These are phyloP conservation scores for Astrephomene gubernaculifera DNA, from an alignment of 139 green algal genomes.

Conservation along the genomic window DNA sequence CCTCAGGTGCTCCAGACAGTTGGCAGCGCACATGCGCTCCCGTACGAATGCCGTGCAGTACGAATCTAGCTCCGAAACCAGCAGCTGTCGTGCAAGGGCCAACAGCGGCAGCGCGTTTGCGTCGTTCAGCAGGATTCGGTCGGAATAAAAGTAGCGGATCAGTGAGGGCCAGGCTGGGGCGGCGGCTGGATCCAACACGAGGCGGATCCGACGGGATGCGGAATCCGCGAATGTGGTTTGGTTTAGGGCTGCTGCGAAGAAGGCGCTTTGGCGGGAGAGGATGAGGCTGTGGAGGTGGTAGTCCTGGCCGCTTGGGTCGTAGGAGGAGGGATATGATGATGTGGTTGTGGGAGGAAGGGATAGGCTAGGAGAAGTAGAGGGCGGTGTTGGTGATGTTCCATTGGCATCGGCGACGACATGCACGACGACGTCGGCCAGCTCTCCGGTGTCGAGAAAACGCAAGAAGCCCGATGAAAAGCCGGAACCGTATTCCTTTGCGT, in stretches of 20 bases:
- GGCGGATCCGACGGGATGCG: background rate
- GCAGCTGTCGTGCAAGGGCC: conserved; percentile 49
- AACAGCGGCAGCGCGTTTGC: conserved; percentile 46
- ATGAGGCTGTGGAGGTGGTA: conserved; percentile 33
- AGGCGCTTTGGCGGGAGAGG: conserved; percentile 16
- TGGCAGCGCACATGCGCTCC: conserved; percentile 19
- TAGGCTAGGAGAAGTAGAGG: background rate
- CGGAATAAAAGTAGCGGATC: conserved; percentile 47
- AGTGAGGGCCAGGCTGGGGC: background rate
- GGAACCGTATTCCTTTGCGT: conserved; percentile 6
- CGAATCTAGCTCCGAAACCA: conserved; percentile 39
- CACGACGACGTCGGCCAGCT: conserved; percentile 8
- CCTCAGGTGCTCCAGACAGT: conserved; percentile 43
- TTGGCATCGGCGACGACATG: background rate
- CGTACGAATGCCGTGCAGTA: conserved; percentile 40
- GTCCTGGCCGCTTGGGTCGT: background rate
- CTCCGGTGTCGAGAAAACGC: background rate
- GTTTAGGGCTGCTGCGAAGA: conserved; percentile 18
- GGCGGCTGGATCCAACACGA: background rate
- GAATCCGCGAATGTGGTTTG: conserved; percentile 19
- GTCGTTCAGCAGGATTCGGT: conserved; percentile 29
- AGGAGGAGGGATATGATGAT: background rate
- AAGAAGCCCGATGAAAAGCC: background rate
- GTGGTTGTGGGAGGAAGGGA: background rate
- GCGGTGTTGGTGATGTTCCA: background rate